These are phyloP conservation scores for Ganoderma multipileum DNA, from an alignment of 1,284 basidiomycete genomes.

Conservation along the genomic window DNA sequence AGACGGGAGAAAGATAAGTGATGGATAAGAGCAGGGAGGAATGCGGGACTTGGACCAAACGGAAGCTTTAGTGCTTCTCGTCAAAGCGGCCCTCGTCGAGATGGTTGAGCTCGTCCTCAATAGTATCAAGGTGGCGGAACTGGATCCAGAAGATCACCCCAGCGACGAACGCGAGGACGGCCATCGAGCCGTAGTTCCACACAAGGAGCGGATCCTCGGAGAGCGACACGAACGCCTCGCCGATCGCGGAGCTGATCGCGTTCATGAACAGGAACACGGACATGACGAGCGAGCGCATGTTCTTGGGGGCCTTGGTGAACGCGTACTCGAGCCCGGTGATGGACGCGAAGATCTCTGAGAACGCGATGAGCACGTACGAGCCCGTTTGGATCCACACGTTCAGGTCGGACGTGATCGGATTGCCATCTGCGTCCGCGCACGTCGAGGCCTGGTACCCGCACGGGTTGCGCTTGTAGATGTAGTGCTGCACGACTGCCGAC, in stretches of 20 bases:
- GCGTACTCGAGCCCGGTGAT: conserved; percentile 90
- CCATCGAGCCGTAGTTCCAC: conserved; percentile 54
- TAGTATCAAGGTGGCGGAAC: conserved; percentile 64
- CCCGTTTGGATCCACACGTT: conserved; percentile 83
- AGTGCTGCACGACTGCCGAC: conserved; percentile 76
- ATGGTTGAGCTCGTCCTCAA: conserved; percentile 68
- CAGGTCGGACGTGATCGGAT: conserved; percentile 57
- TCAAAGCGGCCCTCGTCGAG: conserved; percentile 49
- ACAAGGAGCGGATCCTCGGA: conserved; percentile 62
- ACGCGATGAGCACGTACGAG: conserved; percentile 72
- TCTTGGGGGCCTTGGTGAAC: conserved; percentile 86
- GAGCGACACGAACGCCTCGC: conserved; percentile 65
- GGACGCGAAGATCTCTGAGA: conserved; percentile 84
- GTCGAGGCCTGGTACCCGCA: conserved; percentile 67
- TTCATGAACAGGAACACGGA: conserved; percentile 74
- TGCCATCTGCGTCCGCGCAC: conserved; percentile 52
- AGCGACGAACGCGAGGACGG: conserved; percentile 46
- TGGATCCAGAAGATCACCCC: conserved; percentile 67
- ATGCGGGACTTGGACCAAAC: background rate
- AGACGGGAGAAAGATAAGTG: background rate
- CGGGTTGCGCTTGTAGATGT: conserved; percentile 78
- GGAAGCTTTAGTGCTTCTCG: conserved; percentile 17
- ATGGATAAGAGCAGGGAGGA: background rate
- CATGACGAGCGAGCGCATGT: conserved; percentile 85
- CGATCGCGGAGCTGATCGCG: conserved; percentile 69